Base-by-base conservation (phyloP, 352 stramenopile species). In the Pythium scleroteichum region DNA sequence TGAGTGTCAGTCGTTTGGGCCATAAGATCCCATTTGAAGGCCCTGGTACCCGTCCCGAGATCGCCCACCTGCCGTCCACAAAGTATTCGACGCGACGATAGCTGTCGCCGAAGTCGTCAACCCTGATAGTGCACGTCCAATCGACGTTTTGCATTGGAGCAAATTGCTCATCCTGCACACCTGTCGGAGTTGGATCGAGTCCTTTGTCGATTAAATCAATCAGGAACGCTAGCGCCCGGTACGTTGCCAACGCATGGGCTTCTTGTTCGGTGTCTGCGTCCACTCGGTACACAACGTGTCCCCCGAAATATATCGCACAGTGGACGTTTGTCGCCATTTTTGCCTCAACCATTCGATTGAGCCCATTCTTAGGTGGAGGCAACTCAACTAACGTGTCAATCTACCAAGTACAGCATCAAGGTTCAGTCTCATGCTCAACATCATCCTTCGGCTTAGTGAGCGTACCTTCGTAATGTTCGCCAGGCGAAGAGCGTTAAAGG, bases 201-300 rank as follows among this genome's bases (percentile, higher is more conserved):
- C 76, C 81, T 40, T 67, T 77, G 59, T 93, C 79, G 41, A 93
- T 90, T 44, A 93, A 62, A 61, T 91, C 76, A 46, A 78, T 61
- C 6, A 91, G 62, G 66, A 89, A 93, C n/a, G 83, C 77, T 7
- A 75, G 73, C 22, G 74, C 69, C 40, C 61, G 63, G 46, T 68
- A 85, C 23, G 82, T 82, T 4, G 71, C 84, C n/a, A 88, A 59
- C 2, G 65, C 53, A 29, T 71, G 68, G 10, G 75, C 79, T 0
- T 88, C 81, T 16, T 60, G 59, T 59, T 93, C 78, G 26, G 68
- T 73, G 7, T 72, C 69, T 35, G 75, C 81, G 1, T 73, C 69
- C 26, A 83, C 81, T 22, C 81, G 70, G 51, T 74, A 90, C 22
- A 82, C 54, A 0, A 74, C 72, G 51, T 87, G 67, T 0, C 54